phyloP scores from a whole-genome alignment of 2,329 filamentous ascomycete genomes.

The Pseudocercospora cruenta region DNA sequence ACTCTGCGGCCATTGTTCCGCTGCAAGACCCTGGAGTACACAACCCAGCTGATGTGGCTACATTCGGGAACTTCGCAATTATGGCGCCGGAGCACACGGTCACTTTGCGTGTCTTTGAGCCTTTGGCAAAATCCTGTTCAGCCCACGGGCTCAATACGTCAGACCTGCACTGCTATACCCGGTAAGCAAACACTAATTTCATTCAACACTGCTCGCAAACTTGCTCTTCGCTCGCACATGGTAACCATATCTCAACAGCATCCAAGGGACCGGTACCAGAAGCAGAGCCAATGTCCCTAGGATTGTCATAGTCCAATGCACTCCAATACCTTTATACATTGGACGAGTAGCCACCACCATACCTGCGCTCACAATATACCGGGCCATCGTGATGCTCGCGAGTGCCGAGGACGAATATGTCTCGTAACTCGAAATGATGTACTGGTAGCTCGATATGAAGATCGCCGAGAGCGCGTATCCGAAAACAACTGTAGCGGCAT shows the following conservation, averaged over 20 bases:
- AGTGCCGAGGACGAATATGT: conserved; percentile 47
- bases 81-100: too few relatives aligned
- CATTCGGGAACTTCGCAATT: too few relatives aligned
- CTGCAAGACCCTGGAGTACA: too few relatives aligned
- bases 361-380: conserved; percentile 23
- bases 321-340: background rate
- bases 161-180: too few relatives aligned
- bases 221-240: background rate
- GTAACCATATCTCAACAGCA: background rate
- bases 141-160: too few relatives aligned
- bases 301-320: background rate
- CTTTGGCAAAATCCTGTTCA: too few relatives aligned
- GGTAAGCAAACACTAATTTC: too few relatives aligned
- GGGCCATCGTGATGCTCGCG: conserved; percentile 35
- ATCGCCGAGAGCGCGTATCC: conserved; percentile 51
- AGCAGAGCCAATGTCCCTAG: background rate
- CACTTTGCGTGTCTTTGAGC: too few relatives aligned
- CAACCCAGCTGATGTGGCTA: too few relatives aligned
- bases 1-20: too few relatives aligned
- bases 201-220: background rate
- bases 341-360: conserved; percentile 3
- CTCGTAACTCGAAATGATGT: conserved; percentile 45
- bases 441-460: conserved; percentile 42
- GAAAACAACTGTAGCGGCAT: conserved; percentile 40
- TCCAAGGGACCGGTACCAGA: background rate